Percentiles rank a stretch among this genome's conserved stretches.
These are phyloP conservation scores for Schizochytrium sp. DNA, from an alignment of 108 stramenopile species.

Conservation along the genomic window DNA sequence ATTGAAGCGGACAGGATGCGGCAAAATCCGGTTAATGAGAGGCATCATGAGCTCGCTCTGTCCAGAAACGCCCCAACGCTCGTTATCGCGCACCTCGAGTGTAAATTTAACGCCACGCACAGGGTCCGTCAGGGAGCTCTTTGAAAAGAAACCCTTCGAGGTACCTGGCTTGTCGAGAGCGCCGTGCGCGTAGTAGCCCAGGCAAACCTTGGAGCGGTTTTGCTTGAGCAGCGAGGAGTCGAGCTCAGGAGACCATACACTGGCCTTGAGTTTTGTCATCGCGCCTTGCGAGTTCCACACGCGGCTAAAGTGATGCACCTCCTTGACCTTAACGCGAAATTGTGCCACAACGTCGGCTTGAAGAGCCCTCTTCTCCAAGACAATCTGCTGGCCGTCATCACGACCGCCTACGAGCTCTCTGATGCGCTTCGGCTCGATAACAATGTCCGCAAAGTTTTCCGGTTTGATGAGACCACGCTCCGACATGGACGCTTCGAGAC, in stretches of 20 bases:
- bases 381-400: background rate
- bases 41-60: constrained; percentile 30
- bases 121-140: background rate
- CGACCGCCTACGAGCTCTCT: background rate
- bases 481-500: background rate
- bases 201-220: constrained; percentile 30
- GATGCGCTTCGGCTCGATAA: constrained; percentile 5
- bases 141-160: background rate
- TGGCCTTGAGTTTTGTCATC: constrained; percentile 31
- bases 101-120: background rate
- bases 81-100: constrained; percentile 47
- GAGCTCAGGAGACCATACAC: constrained; percentile 37
- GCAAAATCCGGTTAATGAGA: constrained; percentile 33
- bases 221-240: background rate
- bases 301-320: constrained; percentile 24
- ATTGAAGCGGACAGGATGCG: constrained; percentile 44
- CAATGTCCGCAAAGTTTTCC: constrained; percentile 26
- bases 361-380: background rate
- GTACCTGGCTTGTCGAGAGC: constrained; percentile 33
- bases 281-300: constrained; percentile 45
- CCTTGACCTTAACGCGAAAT: constrained; percentile 37
- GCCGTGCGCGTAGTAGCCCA: constrained; percentile 39
- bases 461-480: background rate
- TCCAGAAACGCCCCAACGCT: constrained; percentile 21
- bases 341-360: background rate